Conservation (phyloP, 441 rosid genomes). For the Adansonia gregorii region DNA sequence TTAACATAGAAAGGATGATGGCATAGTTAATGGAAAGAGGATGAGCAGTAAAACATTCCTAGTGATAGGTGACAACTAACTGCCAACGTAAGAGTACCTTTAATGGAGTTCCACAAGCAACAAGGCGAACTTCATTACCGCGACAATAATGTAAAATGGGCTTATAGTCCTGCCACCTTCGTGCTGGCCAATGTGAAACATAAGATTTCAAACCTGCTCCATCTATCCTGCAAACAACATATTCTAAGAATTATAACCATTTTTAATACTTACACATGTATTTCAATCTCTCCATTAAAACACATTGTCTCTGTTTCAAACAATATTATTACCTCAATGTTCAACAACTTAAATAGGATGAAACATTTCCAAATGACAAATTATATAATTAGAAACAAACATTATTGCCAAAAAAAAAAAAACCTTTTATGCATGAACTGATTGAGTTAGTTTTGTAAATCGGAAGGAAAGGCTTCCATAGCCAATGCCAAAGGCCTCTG, state of each 20-base stretch:
- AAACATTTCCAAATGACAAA: background rate
- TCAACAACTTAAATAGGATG: background rate
- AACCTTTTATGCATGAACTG: slow-evolving; percentile 70
- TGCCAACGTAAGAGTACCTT: slow-evolving; percentile 47
- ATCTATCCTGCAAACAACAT: slow-evolving; percentile 67
- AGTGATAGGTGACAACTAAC: background rate
- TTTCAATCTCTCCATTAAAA: background rate
- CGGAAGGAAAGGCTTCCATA: slow-evolving; percentile 75
- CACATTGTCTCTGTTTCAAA: background rate
- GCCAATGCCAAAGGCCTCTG: slow-evolving; percentile 67
- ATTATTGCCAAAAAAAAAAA: background rate
- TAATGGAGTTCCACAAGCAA: slow-evolving; percentile 91
- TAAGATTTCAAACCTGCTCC: slow-evolving; percentile 69
- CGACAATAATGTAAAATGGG: slow-evolving; percentile 81
- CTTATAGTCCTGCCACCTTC: slow-evolving; percentile 82
- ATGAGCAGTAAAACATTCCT: background rate
- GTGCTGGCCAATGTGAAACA: slow-evolving; percentile 68
- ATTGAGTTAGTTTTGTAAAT: slow-evolving; percentile 69
- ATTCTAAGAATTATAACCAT: slow-evolving; percentile 16
- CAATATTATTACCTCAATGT: background rate
- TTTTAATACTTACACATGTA: background rate
- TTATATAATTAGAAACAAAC: background rate
- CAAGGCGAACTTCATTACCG: slow-evolving; percentile 65
- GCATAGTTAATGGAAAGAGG: slow-evolving; percentile 1
- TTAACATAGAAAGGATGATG: background rate